Percentiles rank a stretch among this genome's conserved stretches.
phyloP scores from a whole-genome alignment of 2,329 filamentous ascomycete genomes.

The Cercospora nicotianae region DNA sequence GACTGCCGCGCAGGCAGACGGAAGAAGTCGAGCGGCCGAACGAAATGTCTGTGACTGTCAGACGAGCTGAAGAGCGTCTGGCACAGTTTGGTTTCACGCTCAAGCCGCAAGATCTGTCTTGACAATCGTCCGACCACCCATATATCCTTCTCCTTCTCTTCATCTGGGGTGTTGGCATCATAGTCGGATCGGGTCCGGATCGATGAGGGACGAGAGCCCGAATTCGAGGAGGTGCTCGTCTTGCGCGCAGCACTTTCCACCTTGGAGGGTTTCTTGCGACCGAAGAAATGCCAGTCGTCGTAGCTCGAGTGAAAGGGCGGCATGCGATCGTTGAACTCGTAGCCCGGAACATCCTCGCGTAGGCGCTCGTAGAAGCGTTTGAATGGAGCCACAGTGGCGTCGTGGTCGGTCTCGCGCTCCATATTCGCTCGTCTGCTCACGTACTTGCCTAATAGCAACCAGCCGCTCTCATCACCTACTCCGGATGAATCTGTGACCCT shows the following conservation, averaged over 20 bases:
- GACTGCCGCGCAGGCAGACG: constrained; percentile 66
- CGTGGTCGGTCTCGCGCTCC: constrained; percentile 20
- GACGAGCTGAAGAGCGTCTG: constrained; percentile 60
- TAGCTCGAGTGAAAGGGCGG: constrained; percentile 61
- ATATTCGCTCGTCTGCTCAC: background rate
- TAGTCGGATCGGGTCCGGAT: constrained; percentile 33
- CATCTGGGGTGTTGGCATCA: constrained; percentile 29
- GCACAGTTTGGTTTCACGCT: constrained; percentile 82
- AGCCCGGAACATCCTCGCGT: constrained; percentile 37
- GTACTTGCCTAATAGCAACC: constrained; percentile 12
- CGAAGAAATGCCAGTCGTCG: constrained; percentile 73
- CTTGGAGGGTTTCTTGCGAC: constrained; percentile 46
- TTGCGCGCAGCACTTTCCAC: constrained; percentile 31
- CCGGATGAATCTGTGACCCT: background rate
- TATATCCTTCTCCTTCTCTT: constrained; percentile 33
- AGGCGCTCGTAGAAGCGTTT: constrained; percentile 39
- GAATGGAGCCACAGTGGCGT: constrained; percentile 23
- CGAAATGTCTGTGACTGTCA: constrained; percentile 70
- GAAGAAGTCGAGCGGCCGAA: constrained; percentile 76
- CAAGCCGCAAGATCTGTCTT: constrained; percentile 76
- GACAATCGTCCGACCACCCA: constrained; percentile 80
- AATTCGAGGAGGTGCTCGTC: constrained; percentile 43
- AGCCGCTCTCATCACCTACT: constrained; percentile 1
- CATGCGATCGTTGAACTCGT: constrained; percentile 41
- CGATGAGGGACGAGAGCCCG: constrained; percentile 28